Base-by-base conservation (phyloP, 345 rosid genomes). In the Microcos paniculata region DNA sequence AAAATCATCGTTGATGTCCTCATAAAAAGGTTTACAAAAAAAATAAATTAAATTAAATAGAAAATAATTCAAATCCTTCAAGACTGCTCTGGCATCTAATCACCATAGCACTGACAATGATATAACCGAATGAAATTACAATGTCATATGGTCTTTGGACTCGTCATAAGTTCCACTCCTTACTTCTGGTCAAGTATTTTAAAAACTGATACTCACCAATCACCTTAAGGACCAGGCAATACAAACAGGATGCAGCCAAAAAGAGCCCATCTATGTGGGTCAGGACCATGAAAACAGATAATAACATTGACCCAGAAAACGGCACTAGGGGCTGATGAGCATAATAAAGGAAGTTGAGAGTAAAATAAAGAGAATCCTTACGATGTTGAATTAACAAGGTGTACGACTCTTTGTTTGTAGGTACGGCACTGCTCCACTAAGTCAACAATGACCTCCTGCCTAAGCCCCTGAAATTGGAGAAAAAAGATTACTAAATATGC, bases 381-480 rank as follows among this genome's bases (percentile, higher is more conserved):
- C 98, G 93, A 76, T 77, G 99, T 91, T 31, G 99, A 96, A 87
- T 96, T 94, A 66, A 94, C 99, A 71, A 96, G 93, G 84, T 96
- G 99, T 72, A 96, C 98, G 61, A 92, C 97, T 85, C 99, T 90
- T 85, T 92, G 97, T 82, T 96, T 96, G 89, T 91, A 96, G 9
- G 94, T 85, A 61, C 97, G 97, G 75, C 99, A 96, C 80, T 96
- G 99, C 8, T 90, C 98, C 84, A 96, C 98, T 83, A 96, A 84
- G 84, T 96, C 99, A 70, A 92, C 90, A 79, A 96, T 90, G 77
- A 94, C 98, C 80, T 96, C 99, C 88, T 96, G 97, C 87, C 92
- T 89, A 75, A 96, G 83, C 38, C 93, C 98, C 99, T 94, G 83
- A 62, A 80, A 73, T 76, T 79, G 77, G 62, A 38, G 69, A 75